A percentile compares a stretch with the other conserved stretches of the same genome.
phyloP scores from a whole-genome alignment of 1,284 basidiomycete species.

The Ganoderma multipileum region DNA sequence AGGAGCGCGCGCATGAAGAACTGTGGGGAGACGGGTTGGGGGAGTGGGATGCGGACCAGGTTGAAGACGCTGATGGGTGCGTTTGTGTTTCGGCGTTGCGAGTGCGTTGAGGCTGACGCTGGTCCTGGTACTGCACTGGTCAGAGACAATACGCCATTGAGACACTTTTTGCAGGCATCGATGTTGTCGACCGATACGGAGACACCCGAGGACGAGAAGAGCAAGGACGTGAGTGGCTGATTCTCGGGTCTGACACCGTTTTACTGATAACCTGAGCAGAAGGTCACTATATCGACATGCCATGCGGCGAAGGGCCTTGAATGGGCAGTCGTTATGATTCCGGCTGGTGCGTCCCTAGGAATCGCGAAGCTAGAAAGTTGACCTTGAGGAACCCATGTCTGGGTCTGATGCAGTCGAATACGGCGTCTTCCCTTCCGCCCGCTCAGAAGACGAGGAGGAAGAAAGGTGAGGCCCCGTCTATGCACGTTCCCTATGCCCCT shows the following conservation, averaged over 20 bases:
- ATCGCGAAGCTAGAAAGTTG: too few relatives aligned
- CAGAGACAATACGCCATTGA: constrained; percentile 73
- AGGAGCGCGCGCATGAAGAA: constrained; percentile 23
- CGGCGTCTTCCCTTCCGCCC: constrained; percentile 82
- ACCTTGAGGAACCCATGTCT: neutral
- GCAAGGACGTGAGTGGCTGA: constrained; percentile 53
- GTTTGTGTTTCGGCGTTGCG: neutral
- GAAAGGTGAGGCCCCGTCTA: constrained; percentile 65
- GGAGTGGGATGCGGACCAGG: constrained; percentile 34
- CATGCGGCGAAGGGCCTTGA: constrained; percentile 94
- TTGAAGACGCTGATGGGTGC: constrained; percentile 23
- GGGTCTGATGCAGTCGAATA: constrained; percentile 63
- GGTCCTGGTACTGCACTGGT: neutral
- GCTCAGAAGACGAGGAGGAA: constrained; percentile 81
- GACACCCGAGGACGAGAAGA: constrained; percentile 62
- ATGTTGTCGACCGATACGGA: constrained; percentile 87
- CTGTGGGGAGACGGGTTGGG: constrained; percentile 28
- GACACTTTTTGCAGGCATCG: constrained; percentile 85
- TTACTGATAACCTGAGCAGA: constrained; percentile 47
- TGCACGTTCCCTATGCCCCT: neutral
- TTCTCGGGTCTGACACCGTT: neutral
- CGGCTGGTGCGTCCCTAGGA: constrained; percentile 54
- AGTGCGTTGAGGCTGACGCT: neutral
- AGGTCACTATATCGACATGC: constrained; percentile 88
- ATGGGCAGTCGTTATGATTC: constrained; percentile 90